phyloP scores from a whole-genome alignment of 768 basidiomycete genomes.

The Hypholoma fasciculare region DNA sequence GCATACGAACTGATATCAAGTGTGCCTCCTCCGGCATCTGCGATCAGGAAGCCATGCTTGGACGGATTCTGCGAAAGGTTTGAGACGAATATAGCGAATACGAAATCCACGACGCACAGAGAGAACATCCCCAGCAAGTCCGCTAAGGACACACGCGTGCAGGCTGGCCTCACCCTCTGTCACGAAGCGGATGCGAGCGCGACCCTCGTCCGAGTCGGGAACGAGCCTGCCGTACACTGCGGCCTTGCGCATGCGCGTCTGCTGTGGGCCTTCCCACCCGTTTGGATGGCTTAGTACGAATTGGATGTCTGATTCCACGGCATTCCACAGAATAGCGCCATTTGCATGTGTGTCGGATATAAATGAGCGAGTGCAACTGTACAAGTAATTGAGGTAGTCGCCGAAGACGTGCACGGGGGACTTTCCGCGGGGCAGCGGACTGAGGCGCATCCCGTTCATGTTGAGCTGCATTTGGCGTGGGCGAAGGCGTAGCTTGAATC shows the following conservation, averaged over 20 bases:
- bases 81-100: not conserved
- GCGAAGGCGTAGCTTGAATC: slow-evolving; percentile 79
- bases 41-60: slow-evolving; percentile 76
- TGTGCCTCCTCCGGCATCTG: slow-evolving; percentile 81
- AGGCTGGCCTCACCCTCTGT: slow-evolving; percentile 85
- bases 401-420: slow-evolving; percentile 75
- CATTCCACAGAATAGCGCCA: slow-evolving; percentile 66
- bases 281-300: slow-evolving; percentile 81
- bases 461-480: slow-evolving; percentile 77
- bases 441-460: slow-evolving; percentile 84
- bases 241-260: slow-evolving; percentile 74
- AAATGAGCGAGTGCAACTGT: slow-evolving; percentile 71
- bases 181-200: slow-evolving; percentile 74
- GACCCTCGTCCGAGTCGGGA: slow-evolving; percentile 72
- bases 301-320: slow-evolving; percentile 68
- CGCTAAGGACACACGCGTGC: slow-evolving; percentile 78
- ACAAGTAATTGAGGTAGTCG: slow-evolving; percentile 77
- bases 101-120: slow-evolving; percentile 39
- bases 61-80: slow-evolving; percentile 55
- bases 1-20: slow-evolving; percentile 82
- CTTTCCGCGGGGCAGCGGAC: slow-evolving; percentile 64
- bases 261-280: slow-evolving; percentile 81
- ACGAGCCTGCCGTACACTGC: slow-evolving; percentile 74
- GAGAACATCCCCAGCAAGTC: slow-evolving; percentile 75
- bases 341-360: slow-evolving; percentile 85